Evolutionary conservation across 805 yeast genomes (phyloP).

Genomic region (Wickerhamomyces canadensis): DNA sequence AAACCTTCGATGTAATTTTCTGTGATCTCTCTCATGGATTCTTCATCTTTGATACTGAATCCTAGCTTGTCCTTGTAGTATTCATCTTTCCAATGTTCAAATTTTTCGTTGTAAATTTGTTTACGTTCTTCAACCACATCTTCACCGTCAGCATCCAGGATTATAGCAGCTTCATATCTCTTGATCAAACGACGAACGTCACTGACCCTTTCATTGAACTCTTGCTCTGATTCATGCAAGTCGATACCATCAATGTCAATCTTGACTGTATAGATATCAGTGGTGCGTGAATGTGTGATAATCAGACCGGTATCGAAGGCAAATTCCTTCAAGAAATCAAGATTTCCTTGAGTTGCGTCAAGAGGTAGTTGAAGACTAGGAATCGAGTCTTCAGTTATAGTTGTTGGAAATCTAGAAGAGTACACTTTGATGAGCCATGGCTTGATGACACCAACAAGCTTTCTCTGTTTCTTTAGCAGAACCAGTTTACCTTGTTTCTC

Average conservation of each 20-base stretch:
- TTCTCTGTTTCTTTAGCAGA: constrained; percentile 67
- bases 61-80: constrained; percentile 80
- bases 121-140: constrained; percentile 43
- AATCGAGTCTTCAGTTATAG: constrained; percentile 27
- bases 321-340: constrained; percentile 57
- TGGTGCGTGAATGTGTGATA: constrained; percentile 56
- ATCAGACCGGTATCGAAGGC: constrained; percentile 64
- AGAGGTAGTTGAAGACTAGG: constrained; percentile 43
- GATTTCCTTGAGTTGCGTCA: constrained; percentile 33
- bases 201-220: constrained; percentile 45
- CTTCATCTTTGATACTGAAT: constrained; percentile 54
- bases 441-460: constrained; percentile 51
- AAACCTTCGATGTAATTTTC: constrained; percentile 88
- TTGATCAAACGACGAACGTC: constrained; percentile 52
- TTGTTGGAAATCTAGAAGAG: constrained; percentile 24
- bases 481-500: constrained; percentile 59
- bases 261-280: constrained; percentile 50
- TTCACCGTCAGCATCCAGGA: constrained; percentile 54
- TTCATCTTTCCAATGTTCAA: constrained; percentile 75
- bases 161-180: constrained; percentile 55
- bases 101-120: constrained; percentile 65
- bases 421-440: constrained; percentile 40
- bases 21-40: constrained; percentile 54
- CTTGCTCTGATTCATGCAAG: constrained; percentile 63
- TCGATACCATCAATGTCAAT: constrained; percentile 72